These are phyloP conservation scores for Cladosporium sp. DNA, from an alignment of 2,329 filamentous ascomycete species.

Conservation along the genomic window DNA sequence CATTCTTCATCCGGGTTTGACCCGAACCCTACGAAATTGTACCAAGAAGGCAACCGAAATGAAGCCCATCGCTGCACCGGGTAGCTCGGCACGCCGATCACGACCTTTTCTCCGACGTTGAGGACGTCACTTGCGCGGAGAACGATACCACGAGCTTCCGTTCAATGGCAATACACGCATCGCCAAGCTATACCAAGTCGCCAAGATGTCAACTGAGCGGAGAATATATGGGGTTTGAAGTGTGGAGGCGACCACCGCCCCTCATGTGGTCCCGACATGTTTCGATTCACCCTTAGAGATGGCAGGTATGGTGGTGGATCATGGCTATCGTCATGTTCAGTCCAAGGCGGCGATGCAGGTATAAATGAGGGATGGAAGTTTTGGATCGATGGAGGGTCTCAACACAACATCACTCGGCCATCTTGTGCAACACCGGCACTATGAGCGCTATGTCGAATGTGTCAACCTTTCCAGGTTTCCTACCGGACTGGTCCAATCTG, in stretches of 20 bases:
- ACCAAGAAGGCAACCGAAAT: no score
- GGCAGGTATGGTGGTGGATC: not conserved
- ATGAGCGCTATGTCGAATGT: conserved; percentile 10
- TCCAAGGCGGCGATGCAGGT: not conserved
- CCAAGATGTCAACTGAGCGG: conserved; percentile 11
- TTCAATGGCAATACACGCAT: not conserved
- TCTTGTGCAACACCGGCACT: not conserved
- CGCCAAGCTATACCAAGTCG: conserved; percentile 12
- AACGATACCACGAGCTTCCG: conserved; percentile 5
- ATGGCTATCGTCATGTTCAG: not conserved
- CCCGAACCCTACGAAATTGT: no score
- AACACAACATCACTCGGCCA: not conserved
- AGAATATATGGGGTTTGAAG: conserved; percentile 11
- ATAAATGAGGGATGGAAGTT: not conserved
- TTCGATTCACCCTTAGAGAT: conserved; percentile 9
- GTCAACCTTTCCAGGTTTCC: conserved; percentile 10
- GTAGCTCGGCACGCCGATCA: conserved; percentile 3
- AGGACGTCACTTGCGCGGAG: not conserved
- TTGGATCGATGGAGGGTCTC: not conserved
- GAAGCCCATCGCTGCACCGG: not conserved
- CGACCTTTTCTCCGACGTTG: not conserved
- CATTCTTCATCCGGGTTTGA: no score
- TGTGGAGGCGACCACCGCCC: conserved; percentile 5
- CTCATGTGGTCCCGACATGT: conserved; percentile 13
- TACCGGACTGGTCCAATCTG: conserved; percentile 13